A percentile compares a stretch with the other conserved stretches of the same genome.
phyloP scores from a whole-genome alignment of 2,329 filamentous ascomycete species.

The Xylaria polymorpha region DNA sequence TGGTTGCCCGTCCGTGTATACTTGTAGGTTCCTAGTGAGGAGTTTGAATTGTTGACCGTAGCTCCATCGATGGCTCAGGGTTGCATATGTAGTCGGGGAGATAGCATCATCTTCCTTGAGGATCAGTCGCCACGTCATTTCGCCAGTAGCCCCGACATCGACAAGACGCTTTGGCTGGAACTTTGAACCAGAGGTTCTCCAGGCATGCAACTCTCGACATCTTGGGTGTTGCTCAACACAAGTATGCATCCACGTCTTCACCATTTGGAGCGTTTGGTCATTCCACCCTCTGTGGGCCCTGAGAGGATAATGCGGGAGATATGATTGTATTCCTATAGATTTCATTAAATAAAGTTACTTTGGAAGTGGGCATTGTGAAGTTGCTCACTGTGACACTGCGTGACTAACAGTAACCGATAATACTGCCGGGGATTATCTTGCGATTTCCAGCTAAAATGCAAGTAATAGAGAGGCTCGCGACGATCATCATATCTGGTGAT shows the following conservation, averaged over 20 bases:
- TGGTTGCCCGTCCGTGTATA: not conserved
- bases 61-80: slow-evolving; percentile 14
- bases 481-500: not conserved
- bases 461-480: not conserved
- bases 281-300: not conserved
- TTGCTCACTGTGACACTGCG: slow-evolving; percentile 4
- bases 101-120: not conserved
- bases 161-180: slow-evolving; percentile 18
- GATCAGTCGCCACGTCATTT: slow-evolving; percentile 4
- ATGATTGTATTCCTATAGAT: not conserved
- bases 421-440: not conserved
- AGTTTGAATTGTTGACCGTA: slow-evolving; percentile 1
- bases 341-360: not conserved
- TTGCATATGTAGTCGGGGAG: slow-evolving; percentile 4
- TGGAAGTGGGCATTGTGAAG: not conserved
- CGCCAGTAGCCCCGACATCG: not conserved
- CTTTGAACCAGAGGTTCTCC: slow-evolving; percentile 1
- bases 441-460: slow-evolving; percentile 1
- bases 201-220: slow-evolving; percentile 1
- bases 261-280: not conserved
- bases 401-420: not conserved
- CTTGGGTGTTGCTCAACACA: slow-evolving; percentile 11
- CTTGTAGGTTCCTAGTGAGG: not conserved
- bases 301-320: not conserved
- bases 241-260: slow-evolving; percentile 10